Evolutionary conservation across 2,329 filamentous ascomycete genomes (phyloP), one percentile per base, ranked within the genome.

Genomic region (Metarhizium sp.): DNA sequence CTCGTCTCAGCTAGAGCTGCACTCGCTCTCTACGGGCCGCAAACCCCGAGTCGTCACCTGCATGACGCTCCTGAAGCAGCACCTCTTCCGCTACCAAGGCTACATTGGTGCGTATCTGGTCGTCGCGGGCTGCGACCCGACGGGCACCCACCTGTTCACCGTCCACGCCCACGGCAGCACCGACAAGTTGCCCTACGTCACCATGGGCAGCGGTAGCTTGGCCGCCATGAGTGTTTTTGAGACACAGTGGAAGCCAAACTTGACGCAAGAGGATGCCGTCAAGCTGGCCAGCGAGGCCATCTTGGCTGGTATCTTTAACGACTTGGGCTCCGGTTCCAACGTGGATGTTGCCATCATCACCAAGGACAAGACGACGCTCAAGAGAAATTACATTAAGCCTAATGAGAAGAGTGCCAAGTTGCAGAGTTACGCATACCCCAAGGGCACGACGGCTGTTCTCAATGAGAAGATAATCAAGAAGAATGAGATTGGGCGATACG

Each of bases 31-130:
- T 55, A 97, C 94, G 34, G 92, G 92, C 73, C 92, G 94, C 72
- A 91, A 94, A 74, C 92, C 94, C 58, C 91, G 94, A 70, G 95
- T 99, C 64, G 92, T 96, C 63, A 99, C 94, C 60, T 95, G 92
- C 80, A 99, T 99, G 94, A 99, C 94, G 52, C 87, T 99, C 79
- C 86, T 99, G 62, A 99, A 99, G 81, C 94, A 99, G 77, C 94
- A 99, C 73, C 88, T 99, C 60, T 99, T 99, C 87, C 86, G 89
- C 66, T 90, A 99, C 80, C 94, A 99, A 73, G 94, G 94, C 64
- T 83, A 99, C 77, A 96, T 99, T 64, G 94, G 95, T 64, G 94
- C 94, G 61, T 99, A 99, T 75, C 86, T 99, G 57, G 94, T 99
- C 62, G 90, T 99, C 57, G 94, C 94, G 42, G 94, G 94, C 62